A percentile compares a stretch with the other conserved stretches of the same genome.
Conservation (phyloP, 2,329 filamentous ascomycete species). For the Calonectria henricotiae region DNA sequence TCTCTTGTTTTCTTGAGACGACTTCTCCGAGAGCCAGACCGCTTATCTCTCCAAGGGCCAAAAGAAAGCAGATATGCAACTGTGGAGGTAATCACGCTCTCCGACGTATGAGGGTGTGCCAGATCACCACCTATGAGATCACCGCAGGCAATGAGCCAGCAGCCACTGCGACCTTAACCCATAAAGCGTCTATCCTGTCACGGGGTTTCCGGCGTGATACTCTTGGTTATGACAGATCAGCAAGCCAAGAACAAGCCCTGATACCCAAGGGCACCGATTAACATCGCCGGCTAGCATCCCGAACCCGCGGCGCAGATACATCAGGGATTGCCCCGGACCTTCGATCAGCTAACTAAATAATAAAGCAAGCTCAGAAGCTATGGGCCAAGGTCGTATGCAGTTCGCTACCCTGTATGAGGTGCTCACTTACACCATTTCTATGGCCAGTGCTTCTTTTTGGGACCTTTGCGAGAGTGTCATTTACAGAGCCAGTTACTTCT, state of each 20-base stretch:
- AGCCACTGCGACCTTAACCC: not conserved
- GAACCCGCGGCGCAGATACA: not conserved
- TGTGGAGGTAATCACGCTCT: not conserved
- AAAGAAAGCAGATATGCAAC: constrained; percentile 7
- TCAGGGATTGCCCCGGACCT: not conserved
- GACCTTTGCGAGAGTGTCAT: not conserved
- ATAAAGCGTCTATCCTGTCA: not conserved
- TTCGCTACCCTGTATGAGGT: not conserved
- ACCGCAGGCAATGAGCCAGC: not conserved
- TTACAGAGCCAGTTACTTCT: not conserved
- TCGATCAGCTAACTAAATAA: not conserved
- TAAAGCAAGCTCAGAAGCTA: not conserved
- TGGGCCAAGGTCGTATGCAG: not conserved
- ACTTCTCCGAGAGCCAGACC: not conserved
- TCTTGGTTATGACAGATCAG: not conserved
- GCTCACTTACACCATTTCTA: not conserved
- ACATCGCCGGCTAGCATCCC: not conserved
- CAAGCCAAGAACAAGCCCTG: not conserved
- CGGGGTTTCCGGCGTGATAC: not conserved
- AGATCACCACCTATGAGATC: constrained; percentile 21
- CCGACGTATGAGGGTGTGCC: constrained; percentile 16
- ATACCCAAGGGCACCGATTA: not conserved
- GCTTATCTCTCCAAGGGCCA: not conserved
- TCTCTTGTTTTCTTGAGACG: not conserved
- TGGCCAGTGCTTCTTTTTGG: constrained; percentile 19